phyloP scores from a whole-genome alignment of 495 filamentous ascomycete genomes.

The Margaritispora aquatica region DNA sequence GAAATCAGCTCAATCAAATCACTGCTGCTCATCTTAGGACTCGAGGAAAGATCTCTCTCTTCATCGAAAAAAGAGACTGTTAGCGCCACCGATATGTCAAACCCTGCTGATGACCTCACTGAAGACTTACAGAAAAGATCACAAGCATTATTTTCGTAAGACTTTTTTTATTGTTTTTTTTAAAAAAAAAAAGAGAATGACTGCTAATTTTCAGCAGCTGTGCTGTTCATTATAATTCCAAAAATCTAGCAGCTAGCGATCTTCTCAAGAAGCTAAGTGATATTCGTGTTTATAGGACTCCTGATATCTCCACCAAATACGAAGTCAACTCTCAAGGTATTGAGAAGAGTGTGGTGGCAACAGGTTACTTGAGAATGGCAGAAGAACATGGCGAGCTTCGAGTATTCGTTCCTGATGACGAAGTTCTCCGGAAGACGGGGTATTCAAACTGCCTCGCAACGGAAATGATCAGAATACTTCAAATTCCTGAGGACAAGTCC shows the following conservation, averaged over 20 bases:
- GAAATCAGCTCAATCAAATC: no score
- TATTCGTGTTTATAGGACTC: slow-evolving; percentile 4
- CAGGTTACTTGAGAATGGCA: slow-evolving; percentile 3
- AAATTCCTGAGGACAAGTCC: slow-evolving; percentile 3
- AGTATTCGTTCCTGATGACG: slow-evolving; percentile 2
- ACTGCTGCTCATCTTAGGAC: no score
- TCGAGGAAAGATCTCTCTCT: no score
- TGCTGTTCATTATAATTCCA: not conserved
- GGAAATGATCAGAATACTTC: slow-evolving; percentile 3
- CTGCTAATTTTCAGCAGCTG: slow-evolving; percentile 1
- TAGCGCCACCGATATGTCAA: slow-evolving; percentile 1
- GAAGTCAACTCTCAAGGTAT: slow-evolving; percentile 1
- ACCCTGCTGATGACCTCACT: slow-evolving; percentile 1
- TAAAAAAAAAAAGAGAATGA: no score
- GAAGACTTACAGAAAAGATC: slow-evolving; percentile 4
- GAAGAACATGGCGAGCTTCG: slow-evolving; percentile 1
- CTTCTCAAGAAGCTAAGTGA: slow-evolving; percentile 1
- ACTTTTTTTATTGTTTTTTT: not conserved
- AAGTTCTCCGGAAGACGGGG: not conserved
- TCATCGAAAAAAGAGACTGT: no score
- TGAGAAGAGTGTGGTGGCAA: slow-evolving; percentile 5
- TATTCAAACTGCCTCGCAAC: slow-evolving; percentile 1
- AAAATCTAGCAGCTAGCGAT: not conserved
- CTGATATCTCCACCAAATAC: not conserved
- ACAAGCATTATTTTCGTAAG: slow-evolving; percentile 1